Evolutionary conservation across 2,329 filamentous ascomycete species (phyloP), one percentile per base, ranked within the genome.

Genomic region (Acrocalymma vagum): DNA sequence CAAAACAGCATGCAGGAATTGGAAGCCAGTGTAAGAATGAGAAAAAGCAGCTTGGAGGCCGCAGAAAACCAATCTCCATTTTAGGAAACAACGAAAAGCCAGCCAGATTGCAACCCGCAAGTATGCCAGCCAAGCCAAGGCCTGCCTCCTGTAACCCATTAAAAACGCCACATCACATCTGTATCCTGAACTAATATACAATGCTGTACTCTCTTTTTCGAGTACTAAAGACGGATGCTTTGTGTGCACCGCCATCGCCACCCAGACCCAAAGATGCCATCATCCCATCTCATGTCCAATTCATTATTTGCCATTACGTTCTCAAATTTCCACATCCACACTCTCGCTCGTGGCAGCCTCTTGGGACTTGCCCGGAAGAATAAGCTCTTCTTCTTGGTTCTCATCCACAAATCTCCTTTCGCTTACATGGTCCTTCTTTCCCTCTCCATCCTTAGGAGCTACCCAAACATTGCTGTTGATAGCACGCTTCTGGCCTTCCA

Each of bases 391-490:
- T 18, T 77, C 74, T 13, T 73, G 80, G 9, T 78, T 76, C 31
- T 89, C 86, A 42, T 90, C 84, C 34, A 93, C 84, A 72, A 96
- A 96, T 65, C 89, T 93, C 58, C 92, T 81, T 70, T 96, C 90
- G 63, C 90, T 95, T 33, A 95, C 85, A 67, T 95, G 90, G 42
- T 82, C 76, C 55, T 79, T 81, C 55, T 78, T 81, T 18, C 70
- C 62, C 14, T 64, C 62, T 25, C 64, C 65, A 20, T 60, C 56
- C 45, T 67, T 66, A 8, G 56, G 81, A 3, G 90, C 82, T 13
- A 86, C 91, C 93, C 93, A 97, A 18, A 95, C 90, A 74, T 95
- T 96, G 69, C 82, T 83, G 34, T 88, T 90, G n/a, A n/a, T n/a
- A 35, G 48, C 56, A 57, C 89, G 84, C 75, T 82, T 80, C 65